A percentile compares a stretch with the other conserved stretches of the same genome.
phyloP scores from a whole-genome alignment of 345 rosid genomes.

The Populus euphratica region DNA sequence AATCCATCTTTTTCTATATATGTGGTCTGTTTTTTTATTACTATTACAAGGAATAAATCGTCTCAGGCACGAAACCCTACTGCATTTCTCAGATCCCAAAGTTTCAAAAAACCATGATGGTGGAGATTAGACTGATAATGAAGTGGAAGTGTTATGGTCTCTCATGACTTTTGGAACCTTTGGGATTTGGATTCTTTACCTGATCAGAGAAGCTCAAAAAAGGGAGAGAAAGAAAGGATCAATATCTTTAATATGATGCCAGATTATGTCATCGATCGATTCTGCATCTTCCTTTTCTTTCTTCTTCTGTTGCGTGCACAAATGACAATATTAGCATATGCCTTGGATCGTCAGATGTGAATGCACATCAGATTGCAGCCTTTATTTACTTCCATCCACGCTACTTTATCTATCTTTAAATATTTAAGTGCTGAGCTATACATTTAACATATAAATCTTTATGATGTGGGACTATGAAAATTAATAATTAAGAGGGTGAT shows the following conservation, averaged over 20 bases:
- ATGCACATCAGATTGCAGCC: neutral
- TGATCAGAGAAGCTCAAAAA: neutral
- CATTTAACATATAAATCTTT: neutral
- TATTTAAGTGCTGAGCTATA: no score
- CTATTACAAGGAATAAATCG: no score
- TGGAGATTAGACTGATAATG: neutral
- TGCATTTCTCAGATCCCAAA: neutral
- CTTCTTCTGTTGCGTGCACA: neutral
- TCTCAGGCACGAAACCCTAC: no score
- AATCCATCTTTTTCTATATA: neutral
- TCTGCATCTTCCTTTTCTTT: no score
- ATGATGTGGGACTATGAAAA: neutral
- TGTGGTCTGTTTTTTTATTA: no score
- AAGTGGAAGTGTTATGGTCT: neutral
- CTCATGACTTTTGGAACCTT: slow-evolving; percentile 8
- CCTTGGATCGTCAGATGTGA: neutral
- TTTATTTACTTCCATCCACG: slow-evolving; percentile 1
- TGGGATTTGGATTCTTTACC: slow-evolving; percentile 17
- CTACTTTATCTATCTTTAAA: neutral
- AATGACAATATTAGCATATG: neutral
- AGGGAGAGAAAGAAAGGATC: neutral
- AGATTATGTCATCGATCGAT: neutral
- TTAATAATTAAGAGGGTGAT: neutral
- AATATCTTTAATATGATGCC: slow-evolving; percentile 11
- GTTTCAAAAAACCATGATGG: neutral